phyloP scores from a whole-genome alignment of 768 basidiomycete genomes.

The Suillus americanus region DNA sequence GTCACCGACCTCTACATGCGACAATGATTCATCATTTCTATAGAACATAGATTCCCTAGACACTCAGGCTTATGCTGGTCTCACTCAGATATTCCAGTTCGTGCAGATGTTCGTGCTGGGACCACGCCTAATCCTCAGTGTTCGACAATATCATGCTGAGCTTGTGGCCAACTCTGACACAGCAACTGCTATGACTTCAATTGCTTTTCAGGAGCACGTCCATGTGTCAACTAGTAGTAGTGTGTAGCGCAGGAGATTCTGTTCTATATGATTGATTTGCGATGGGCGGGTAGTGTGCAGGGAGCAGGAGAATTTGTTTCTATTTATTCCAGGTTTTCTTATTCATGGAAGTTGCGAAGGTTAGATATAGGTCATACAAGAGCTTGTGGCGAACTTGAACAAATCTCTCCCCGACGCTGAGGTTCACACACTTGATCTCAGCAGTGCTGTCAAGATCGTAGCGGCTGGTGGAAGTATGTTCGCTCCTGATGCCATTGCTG shows the following conservation, averaged over 20 bases:
- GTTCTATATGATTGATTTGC: neutral
- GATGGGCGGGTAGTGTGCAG: too few relatives aligned
- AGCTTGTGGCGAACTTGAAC: too few relatives aligned
- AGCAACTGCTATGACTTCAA: neutral
- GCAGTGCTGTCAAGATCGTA: too few relatives aligned
- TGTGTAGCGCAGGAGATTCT: neutral
- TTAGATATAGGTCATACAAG: too few relatives aligned
- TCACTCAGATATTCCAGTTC: neutral
- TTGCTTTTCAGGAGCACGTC: neutral
- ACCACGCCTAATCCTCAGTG: neutral
- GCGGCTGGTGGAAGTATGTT: too few relatives aligned
- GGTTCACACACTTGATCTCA: too few relatives aligned
- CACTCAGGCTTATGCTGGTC: neutral
- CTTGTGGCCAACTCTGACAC: neutral
- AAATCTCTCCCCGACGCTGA: too few relatives aligned
- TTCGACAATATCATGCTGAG: neutral
- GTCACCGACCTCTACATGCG: neutral
- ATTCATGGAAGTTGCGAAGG: too few relatives aligned
- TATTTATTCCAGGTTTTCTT: too few relatives aligned
- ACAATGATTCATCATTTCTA: neutral
- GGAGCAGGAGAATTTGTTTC: too few relatives aligned
- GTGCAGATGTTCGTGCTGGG: neutral
- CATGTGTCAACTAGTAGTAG: neutral
- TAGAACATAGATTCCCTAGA: neutral
- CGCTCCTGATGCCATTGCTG: too few relatives aligned